These are phyloP conservation scores for Tritrichomonas foetus DNA, from an alignment of 208 protist genomes.

Conservation along the genomic window DNA sequence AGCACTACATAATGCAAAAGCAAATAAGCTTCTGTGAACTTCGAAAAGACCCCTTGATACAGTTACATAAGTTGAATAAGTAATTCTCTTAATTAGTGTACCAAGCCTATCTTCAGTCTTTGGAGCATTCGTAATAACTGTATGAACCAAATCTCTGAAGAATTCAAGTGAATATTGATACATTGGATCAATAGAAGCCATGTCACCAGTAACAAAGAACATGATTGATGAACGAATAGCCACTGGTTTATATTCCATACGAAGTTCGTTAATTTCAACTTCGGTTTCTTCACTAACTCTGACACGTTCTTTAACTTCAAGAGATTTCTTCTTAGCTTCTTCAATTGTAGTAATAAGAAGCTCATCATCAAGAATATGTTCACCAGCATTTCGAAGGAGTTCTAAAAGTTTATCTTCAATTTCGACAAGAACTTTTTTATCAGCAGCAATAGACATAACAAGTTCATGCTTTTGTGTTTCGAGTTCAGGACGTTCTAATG, in stretches of 20 bases:
- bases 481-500: slow-evolving; percentile 75
- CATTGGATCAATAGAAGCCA: slow-evolving; percentile 92
- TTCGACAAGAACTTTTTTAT: slow-evolving; percentile 62
- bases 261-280: slow-evolving; percentile 67
- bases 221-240: slow-evolving; percentile 84
- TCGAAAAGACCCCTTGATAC: slow-evolving; percentile 94
- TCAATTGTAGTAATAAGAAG: slow-evolving; percentile 79
- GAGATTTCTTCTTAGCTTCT: slow-evolving; percentile 82
- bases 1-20: slow-evolving; percentile 75
- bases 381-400: slow-evolving; percentile 56
- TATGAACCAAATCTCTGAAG: slow-evolving; percentile 85
- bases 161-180: slow-evolving; percentile 96
- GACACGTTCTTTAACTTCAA: slow-evolving; percentile 81
- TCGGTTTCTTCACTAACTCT: slow-evolving; percentile 65
- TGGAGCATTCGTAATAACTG: not conserved
- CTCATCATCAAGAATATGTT: slow-evolving; percentile 81
- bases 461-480: slow-evolving; percentile 87
- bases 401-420: slow-evolving; percentile 69
- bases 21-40: slow-evolving; percentile 86
- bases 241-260: slow-evolving; percentile 86
- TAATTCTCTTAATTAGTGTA: slow-evolving; percentile 71
- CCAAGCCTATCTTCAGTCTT: slow-evolving; percentile 64
- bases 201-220: slow-evolving; percentile 91
- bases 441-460: slow-evolving; percentile 75
- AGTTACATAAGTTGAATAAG: slow-evolving; percentile 77